Conservation (phyloP, 352 stramenopile species). For the Albugo laibachii region DNA sequence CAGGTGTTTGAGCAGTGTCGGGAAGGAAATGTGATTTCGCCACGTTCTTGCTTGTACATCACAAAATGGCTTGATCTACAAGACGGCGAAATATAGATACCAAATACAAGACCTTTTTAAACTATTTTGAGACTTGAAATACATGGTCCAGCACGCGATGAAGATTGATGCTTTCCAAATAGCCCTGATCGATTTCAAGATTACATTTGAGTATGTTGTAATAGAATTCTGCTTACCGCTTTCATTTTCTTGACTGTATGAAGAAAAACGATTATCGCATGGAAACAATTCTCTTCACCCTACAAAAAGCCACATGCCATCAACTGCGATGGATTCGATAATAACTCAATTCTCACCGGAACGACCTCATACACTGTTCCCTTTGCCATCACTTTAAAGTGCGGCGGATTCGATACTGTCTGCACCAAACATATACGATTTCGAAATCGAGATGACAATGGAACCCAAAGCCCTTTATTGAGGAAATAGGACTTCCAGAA, state of each 20-base stretch:
- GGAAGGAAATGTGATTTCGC: slow-evolving; percentile 82
- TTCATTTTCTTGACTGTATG: slow-evolving; percentile 75
- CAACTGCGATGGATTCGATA: background rate
- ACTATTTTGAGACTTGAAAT: slow-evolving; percentile 70
- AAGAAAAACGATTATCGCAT: slow-evolving; percentile 67
- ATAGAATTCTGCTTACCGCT: slow-evolving; percentile 19
- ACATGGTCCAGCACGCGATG: slow-evolving; percentile 68
- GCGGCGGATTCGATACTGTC: slow-evolving; percentile 43
- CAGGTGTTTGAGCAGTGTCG: slow-evolving; percentile 81
- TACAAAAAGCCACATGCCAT: slow-evolving; percentile 4
- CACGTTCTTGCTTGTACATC: slow-evolving; percentile 81
- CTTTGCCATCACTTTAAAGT: slow-evolving; percentile 70
- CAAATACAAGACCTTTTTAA: no score
- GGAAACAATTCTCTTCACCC: slow-evolving; percentile 72
- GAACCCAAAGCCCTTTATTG: slow-evolving; percentile 38
- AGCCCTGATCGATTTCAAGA: slow-evolving; percentile 17
- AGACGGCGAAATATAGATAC: slow-evolving; percentile 59
- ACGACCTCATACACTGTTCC: slow-evolving; percentile 63
- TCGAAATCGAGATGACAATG: slow-evolving; percentile 47
- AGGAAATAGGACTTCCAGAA: slow-evolving; percentile 75
- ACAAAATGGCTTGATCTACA: slow-evolving; percentile 82
- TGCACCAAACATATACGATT: slow-evolving; percentile 61
- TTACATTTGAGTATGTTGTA: background rate
- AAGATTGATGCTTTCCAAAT: slow-evolving; percentile 76
- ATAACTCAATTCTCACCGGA: slow-evolving; percentile 18